Conservation (phyloP, 805 yeast species). For the Zygotorulaspora florentina region DNA sequence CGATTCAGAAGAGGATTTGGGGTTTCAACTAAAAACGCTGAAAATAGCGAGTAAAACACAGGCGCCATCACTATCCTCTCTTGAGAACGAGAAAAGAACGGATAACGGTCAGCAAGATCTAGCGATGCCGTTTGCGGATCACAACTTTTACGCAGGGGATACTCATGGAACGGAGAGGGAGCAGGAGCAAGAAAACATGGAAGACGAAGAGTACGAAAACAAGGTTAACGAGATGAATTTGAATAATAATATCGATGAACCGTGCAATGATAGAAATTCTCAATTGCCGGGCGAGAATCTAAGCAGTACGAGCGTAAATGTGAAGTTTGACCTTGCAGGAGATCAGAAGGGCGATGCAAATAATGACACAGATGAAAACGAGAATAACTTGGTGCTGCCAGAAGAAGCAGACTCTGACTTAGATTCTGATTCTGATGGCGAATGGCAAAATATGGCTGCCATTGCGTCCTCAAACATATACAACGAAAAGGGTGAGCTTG, state of each 20-base stretch:
- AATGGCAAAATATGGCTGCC: conserved; percentile 86
- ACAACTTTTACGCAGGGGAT: no score
- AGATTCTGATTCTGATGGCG: conserved; percentile 40
- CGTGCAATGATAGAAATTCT: no score
- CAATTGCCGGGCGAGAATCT: no score
- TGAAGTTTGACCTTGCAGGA: not conserved
- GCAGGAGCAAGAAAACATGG: no score
- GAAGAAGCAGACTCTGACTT: conserved; percentile 11
- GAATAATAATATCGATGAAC: no score
- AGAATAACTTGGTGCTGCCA: not conserved
- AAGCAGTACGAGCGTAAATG: no score
- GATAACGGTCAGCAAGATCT: not conserved
- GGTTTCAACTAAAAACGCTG: conserved; percentile 26
- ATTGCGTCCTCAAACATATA: conserved; percentile 74
- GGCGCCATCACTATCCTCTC: not conserved
- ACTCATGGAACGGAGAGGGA: no score
- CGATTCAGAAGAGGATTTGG: conserved; percentile 27
- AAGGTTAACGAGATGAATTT: no score
- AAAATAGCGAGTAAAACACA: conserved; percentile 17
- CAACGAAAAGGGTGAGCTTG: conserved; percentile 70
- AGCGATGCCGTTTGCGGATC: no score
- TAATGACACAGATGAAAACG: not conserved
- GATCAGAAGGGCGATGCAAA: not conserved
- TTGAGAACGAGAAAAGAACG: not conserved
- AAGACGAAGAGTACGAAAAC: no score